Evolutionary conservation across 2,329 filamentous ascomycete species (phyloP), one percentile per base, ranked within the genome.

Genomic region (Penicillium sp.): DNA sequence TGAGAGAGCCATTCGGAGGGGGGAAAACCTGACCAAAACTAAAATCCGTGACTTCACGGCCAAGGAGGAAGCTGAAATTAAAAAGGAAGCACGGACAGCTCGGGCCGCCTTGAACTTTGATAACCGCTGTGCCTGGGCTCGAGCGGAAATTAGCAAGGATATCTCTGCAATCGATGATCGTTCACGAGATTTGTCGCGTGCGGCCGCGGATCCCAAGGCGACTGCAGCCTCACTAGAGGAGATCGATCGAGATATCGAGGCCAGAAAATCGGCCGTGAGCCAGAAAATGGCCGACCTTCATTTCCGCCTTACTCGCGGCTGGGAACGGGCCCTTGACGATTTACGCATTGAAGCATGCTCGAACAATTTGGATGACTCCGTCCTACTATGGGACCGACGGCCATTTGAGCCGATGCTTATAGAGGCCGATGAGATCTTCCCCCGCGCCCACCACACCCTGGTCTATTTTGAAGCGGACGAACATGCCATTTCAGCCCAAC

Each of bases 331-430:
- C 75, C 48, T 78, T 29, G 86, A 90, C 65, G 85, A 87, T 66
- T 70, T 80, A 45, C 82, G 84, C 61, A 62, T 82, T 16, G 54
- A 61, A 22, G 46, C 58, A 16, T 47, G 53, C 8, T 63, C 59
- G 2, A 64, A 62, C 13, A 65, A 61, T 78, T 82, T 65, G 70
- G 75, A 49, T 77, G 81, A 71, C 1, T 82, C 85, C 0, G 65
- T 81, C 1, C 72, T 93, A 3, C 66, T 79, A 26, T 93, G 87
- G 85, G 91, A 96, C 71, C 81, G 83, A 1, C 86, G 92, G 16
- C 75, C 79, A 2, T 86, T 85, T 66, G 90, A 96, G 66, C 89
- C 91, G 0, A 78, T 96, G 16, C 72, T 78, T 24, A 82, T 84
- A 3, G 58, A 78, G 4, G 51, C 73, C 0, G 67, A 81, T 1